Conservation (phyloP, 2,329 filamentous ascomycete species). For the Trematosphaeria pertusa region DNA sequence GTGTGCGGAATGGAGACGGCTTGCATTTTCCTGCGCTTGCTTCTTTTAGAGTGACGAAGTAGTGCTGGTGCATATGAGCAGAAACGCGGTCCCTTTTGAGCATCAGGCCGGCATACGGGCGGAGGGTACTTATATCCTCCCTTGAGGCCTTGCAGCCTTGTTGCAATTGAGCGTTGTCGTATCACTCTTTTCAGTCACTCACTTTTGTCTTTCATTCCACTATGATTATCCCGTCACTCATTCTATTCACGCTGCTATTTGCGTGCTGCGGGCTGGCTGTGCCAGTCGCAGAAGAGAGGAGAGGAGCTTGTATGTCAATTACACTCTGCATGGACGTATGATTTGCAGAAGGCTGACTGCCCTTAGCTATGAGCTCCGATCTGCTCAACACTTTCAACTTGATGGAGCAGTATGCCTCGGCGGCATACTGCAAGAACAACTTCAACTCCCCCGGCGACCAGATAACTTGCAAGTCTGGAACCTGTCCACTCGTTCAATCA, state of each 20-base stretch:
- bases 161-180: too few relatives aligned
- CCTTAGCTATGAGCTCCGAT: conserved; percentile 22
- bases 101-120: too few relatives aligned
- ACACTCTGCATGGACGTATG: not conserved
- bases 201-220: conserved; percentile 7
- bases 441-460: conserved; percentile 50
- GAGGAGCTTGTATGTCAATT: conserved; percentile 34
- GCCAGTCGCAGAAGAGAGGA: conserved; percentile 44
- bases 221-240: conserved; percentile 3
- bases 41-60: not conserved
- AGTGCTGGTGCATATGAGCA: not conserved
- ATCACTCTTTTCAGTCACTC: conserved; percentile 3
- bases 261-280: conserved; percentile 3
- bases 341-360: conserved; percentile 1
- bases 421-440: conserved; percentile 61
- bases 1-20: not conserved
- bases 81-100: too few relatives aligned
- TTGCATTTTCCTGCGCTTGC: not conserved
- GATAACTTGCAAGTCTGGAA: conserved; percentile 54
- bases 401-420: conserved; percentile 57
- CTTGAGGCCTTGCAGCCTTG: too few relatives aligned
- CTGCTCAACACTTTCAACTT: conserved; percentile 34
- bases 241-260: conserved; percentile 3
- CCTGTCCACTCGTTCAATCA: conserved; percentile 57
- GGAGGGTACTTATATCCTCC: not conserved